Conservation (phyloP, 352 stramenopile species). For the Aphanomyces invadans region DNA sequence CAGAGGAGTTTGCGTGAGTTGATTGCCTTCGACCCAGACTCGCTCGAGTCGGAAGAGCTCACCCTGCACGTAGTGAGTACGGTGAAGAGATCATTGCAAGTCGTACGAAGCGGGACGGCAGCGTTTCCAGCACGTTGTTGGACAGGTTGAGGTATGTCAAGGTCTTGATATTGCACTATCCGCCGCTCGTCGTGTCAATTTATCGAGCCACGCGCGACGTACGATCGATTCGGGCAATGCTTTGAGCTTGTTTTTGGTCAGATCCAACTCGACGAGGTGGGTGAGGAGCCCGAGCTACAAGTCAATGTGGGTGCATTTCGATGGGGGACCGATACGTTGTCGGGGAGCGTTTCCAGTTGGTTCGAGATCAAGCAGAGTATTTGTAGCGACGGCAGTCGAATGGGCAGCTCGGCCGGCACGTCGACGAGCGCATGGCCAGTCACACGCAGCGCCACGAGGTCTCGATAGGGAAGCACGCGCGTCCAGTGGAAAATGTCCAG, state of each 20-base stretch:
- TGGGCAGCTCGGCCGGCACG: slow-evolving; percentile 31
- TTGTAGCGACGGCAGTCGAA: slow-evolving; percentile 32
- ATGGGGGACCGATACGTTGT: slow-evolving; percentile 31
- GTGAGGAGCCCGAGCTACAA: slow-evolving; percentile 33
- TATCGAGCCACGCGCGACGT: background rate
- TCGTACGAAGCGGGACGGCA: slow-evolving; percentile 38
- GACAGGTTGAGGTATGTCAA: slow-evolving; percentile 43
- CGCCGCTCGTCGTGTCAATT: no score
- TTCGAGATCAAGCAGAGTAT: slow-evolving; percentile 47
- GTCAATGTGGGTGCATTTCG: background rate
- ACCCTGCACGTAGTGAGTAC: slow-evolving; percentile 1
- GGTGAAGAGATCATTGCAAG: background rate
- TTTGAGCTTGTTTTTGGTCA: slow-evolving; percentile 53
- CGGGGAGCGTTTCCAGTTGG: slow-evolving; percentile 37
- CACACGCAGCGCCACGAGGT: slow-evolving; percentile 47
- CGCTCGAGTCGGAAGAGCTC: slow-evolving; percentile 32
- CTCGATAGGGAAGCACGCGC: slow-evolving; percentile 33
- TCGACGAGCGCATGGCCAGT: slow-evolving; percentile 37
- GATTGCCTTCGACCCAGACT: slow-evolving; percentile 49
- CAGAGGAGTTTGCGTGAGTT: slow-evolving; percentile 33
- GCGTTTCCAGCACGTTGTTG: slow-evolving; percentile 39
- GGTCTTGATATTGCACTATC: slow-evolving; percentile 12
- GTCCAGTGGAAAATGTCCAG: slow-evolving; percentile 47
- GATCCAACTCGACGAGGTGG: slow-evolving; percentile 40
- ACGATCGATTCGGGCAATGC: slow-evolving; percentile 40